A percentile compares a stretch with the other conserved stretches of the same genome.
phyloP scores from a whole-genome alignment of 2,329 filamentous ascomycete species.

The Scopulariopsis brevicaulis region DNA sequence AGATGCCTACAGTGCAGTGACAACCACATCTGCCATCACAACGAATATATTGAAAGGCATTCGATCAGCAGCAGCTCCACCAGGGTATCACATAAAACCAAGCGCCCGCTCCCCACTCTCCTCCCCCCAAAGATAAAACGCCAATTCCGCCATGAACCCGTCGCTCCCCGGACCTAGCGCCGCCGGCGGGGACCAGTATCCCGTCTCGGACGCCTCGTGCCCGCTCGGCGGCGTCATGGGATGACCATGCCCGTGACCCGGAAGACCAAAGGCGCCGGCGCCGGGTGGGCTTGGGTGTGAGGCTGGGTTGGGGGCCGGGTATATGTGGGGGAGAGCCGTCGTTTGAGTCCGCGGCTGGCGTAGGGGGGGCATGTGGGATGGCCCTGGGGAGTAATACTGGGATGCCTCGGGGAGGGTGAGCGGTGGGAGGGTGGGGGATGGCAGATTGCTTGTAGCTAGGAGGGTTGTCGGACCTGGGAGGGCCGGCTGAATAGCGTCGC shows the following conservation, averaged over 20 bases:
- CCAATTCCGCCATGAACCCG: slow-evolving; percentile 33
- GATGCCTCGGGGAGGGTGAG: not conserved
- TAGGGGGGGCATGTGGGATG: not conserved
- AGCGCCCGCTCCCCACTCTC: not conserved
- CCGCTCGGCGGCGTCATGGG: not conserved
- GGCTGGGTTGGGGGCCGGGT: not conserved
- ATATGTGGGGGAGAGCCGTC: not conserved
- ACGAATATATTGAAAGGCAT: not conserved
- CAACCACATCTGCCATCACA: not conserved
- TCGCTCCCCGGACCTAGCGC: slow-evolving; percentile 24
- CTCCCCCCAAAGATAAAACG: slow-evolving; percentile 28
- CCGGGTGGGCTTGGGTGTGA: not conserved
- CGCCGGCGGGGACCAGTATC: slow-evolving; percentile 1
- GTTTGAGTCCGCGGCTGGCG: not conserved
- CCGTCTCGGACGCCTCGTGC: slow-evolving; percentile 4
- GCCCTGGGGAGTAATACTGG: not conserved
- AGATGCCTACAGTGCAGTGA: not conserved
- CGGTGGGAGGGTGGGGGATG: not conserved
- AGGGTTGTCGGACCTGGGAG: not conserved
- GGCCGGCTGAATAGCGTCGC: not conserved
- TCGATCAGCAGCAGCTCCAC: too few relatives aligned
- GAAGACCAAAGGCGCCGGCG: not conserved
- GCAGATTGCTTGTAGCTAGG: not conserved
- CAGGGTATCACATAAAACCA: not conserved
- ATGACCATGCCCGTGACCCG: not conserved